These are phyloP conservation scores for Botrytis fabae DNA, from an alignment of 2,329 filamentous ascomycete genomes.

Conservation along the genomic window DNA sequence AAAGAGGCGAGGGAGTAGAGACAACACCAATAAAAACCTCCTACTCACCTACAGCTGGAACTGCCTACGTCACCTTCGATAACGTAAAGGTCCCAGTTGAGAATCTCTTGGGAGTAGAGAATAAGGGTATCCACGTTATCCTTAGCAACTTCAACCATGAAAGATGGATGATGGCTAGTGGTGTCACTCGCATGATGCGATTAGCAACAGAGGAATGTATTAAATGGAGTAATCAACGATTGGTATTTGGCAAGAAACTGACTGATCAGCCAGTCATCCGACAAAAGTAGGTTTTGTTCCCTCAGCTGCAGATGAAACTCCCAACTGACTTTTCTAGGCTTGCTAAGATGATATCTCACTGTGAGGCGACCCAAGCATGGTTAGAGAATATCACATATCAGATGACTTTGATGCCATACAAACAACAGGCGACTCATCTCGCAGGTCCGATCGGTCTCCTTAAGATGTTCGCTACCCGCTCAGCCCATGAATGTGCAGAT, in stretches of 20 bases:
- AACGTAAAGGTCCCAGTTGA: constrained; percentile 81
- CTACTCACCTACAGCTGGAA: constrained; percentile 69
- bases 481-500: constrained; percentile 80
- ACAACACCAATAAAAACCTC: constrained; percentile 77
- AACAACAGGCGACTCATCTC: constrained; percentile 70
- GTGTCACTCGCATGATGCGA: constrained; percentile 63
- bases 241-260: constrained; percentile 80
- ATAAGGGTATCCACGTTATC: constrained; percentile 84
- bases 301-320: background rate
- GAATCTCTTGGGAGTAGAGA: constrained; percentile 76
- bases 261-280: constrained; percentile 82
- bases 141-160: constrained; percentile 89
- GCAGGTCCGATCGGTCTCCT: constrained; percentile 80
- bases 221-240: constrained; percentile 85
- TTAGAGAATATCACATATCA: constrained; percentile 83
- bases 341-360: constrained; percentile 81
- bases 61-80: constrained; percentile 67
- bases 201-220: constrained; percentile 78
- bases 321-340: constrained; percentile 50
- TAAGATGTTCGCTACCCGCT: constrained; percentile 75
- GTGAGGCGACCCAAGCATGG: constrained; percentile 83
- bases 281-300: constrained; percentile 60
- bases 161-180: constrained; percentile 69
- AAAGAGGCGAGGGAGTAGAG: constrained; percentile 71
- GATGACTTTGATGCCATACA: constrained; percentile 83